Evolutionary conservation across 140 eudicot species (phyloP).

Genomic region (Stevia rebaudiana): DNA sequence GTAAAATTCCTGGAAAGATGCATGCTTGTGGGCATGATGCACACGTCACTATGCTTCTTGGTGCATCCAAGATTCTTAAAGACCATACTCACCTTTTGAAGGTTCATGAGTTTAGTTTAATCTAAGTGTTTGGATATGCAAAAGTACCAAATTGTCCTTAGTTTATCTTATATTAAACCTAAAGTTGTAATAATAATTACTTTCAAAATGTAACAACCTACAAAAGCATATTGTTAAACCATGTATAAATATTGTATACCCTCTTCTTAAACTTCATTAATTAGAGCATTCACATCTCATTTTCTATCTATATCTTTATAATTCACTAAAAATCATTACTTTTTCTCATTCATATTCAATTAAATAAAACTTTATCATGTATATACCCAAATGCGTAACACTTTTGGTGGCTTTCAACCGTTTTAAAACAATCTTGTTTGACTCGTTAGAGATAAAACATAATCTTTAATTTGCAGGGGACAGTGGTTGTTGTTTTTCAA

Average conservation of each 20-base stretch:
- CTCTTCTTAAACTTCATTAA: no score
- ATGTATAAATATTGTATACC: not conserved
- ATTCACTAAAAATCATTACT: no score
- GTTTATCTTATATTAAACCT: not conserved
- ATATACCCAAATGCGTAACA: no score
- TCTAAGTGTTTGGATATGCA: not conserved
- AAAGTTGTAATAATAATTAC: not conserved
- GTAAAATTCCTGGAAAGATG: slow-evolving; percentile 77
- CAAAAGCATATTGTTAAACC: not conserved
- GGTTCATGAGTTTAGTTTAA: slow-evolving; percentile 36
- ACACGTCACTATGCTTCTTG: slow-evolving; percentile 94
- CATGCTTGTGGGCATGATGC: slow-evolving; percentile 98
- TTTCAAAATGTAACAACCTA: not conserved
- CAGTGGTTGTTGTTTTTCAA: slow-evolving; percentile 77
- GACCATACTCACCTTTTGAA: slow-evolving; percentile 46
- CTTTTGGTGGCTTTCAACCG: no score
- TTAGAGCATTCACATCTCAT: no score
- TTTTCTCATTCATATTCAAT: no score
- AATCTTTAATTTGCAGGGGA: slow-evolving; percentile 42
- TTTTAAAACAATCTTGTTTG: not conserved
- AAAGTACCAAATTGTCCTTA: not conserved
- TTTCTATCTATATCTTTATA: no score
- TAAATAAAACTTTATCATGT: no score
- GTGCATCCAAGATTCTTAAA: slow-evolving; percentile 84
- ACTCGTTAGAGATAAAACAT: not conserved